phyloP scores from a whole-genome alignment of 768 basidiomycete genomes.

The Coprinopsis strossmayeri region DNA sequence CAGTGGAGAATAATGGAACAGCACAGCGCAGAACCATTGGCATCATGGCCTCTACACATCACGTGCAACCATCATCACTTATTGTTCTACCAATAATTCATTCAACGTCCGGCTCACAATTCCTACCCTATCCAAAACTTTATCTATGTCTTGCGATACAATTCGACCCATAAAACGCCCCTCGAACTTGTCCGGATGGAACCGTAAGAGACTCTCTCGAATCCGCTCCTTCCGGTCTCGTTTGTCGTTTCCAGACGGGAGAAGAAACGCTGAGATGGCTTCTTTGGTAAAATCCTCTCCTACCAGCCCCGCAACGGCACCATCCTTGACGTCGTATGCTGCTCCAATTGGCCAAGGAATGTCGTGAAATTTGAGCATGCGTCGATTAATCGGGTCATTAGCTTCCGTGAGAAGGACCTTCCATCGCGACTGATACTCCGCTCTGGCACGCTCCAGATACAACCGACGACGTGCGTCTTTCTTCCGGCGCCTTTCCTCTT shows the following conservation, averaged over 20 bases:
- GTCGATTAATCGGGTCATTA: conserved; percentile 14
- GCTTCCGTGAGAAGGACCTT: conserved; percentile 34
- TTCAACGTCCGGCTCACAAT: conserved; percentile 59
- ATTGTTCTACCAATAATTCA: conserved; percentile 34
- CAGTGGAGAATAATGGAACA: background rate
- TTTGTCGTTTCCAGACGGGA: conserved; percentile 32
- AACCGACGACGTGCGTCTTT: conserved; percentile 41
- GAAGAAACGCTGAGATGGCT: conserved; percentile 51
- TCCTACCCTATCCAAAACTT: conserved; percentile 54
- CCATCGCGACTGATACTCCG: conserved; percentile 56
- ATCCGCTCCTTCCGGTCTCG: conserved; percentile 54
- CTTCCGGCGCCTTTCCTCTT: conserved; percentile 44
- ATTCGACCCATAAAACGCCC: conserved; percentile 59
- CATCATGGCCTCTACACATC: background rate
- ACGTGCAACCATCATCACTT: background rate
- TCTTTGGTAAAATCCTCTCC: conserved; percentile 50
- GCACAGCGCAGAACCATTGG: conserved; percentile 1
- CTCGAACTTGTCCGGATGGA: conserved; percentile 81
- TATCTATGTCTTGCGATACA: conserved; percentile 35
- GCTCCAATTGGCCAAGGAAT: conserved; percentile 69
- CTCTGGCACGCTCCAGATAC: conserved; percentile 38
- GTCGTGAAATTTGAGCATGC: conserved; percentile 41
- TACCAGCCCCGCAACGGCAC: conserved; percentile 15
- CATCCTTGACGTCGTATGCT: conserved; percentile 19
- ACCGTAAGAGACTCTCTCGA: conserved; percentile 63